Conservation (phyloP, 805 yeast species). For the Wickerhamomyces queroliae region DNA sequence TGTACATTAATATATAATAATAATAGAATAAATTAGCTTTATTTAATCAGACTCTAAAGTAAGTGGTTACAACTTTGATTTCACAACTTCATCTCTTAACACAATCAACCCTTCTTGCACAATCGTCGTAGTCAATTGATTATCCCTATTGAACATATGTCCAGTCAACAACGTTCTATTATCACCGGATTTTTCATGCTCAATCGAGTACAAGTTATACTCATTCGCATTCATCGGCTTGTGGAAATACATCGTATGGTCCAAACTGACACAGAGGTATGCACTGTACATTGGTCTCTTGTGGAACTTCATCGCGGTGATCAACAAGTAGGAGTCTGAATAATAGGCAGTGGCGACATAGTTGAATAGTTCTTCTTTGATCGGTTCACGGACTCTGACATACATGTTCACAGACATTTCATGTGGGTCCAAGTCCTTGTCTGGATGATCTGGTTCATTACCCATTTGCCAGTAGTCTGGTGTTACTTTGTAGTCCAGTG, state of each 20-base stretch:
- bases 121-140: constrained; percentile 50
- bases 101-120: constrained; percentile 59
- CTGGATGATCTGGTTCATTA: constrained; percentile 9
- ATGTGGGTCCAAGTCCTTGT: constrained; percentile 11
- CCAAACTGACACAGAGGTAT: constrained; percentile 53
- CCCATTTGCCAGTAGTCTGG: constrained; percentile 25
- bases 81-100: constrained; percentile 10
- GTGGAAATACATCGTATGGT: constrained; percentile 65
- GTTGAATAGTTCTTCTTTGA: constrained; percentile 29
- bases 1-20: neutral
- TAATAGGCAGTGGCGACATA: constrained; percentile 55
- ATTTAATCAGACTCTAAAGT: too few relatives aligned
- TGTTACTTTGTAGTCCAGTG: constrained; percentile 29
- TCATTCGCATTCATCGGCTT: constrained; percentile 39
- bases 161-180: constrained; percentile 53
- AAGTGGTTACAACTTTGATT: neutral
- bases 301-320: constrained; percentile 46
- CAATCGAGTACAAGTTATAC: constrained; percentile 47
- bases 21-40: neutral
- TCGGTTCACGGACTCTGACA: constrained; percentile 10
- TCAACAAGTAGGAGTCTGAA: constrained; percentile 51
- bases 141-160: constrained; percentile 44
- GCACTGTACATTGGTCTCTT: constrained; percentile 39
- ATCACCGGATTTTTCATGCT: constrained; percentile 42
- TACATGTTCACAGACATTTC: constrained; percentile 14